A percentile compares a stretch with the other conserved stretches of the same genome.
phyloP scores from a whole-genome alignment of 2,329 filamentous ascomycete genomes.

The Arthrobotrys sinensis region DNA sequence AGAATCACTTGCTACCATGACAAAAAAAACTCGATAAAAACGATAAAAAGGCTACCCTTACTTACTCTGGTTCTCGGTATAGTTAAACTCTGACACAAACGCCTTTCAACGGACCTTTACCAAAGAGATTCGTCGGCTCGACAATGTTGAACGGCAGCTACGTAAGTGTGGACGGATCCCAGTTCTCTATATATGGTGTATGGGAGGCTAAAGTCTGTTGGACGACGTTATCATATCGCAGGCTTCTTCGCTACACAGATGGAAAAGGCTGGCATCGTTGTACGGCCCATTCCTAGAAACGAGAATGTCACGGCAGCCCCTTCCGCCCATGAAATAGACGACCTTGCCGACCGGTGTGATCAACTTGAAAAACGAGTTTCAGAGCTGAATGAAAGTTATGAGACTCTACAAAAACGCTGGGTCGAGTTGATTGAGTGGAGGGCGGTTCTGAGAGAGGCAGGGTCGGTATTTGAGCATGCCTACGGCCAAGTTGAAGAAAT shows the following conservation, averaged over 20 bases:
- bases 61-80: conserved; percentile 55
- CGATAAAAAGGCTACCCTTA: conserved; percentile 62
- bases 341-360: conserved; percentile 92
- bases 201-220: conserved; percentile 1
- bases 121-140: conserved; percentile 94
- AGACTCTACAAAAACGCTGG: conserved; percentile 97
- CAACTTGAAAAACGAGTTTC: conserved; percentile 91
- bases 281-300: conserved; percentile 93
- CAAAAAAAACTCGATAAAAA: no score
- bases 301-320: conserved; percentile 87
- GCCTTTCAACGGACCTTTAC: conserved; percentile 98
- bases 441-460: conserved; percentile 95
- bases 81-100: conserved; percentile 93
- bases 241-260: conserved; percentile 96
- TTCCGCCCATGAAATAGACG: conserved; percentile 94
- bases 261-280: conserved; percentile 88
- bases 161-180: conserved; percentile 74
- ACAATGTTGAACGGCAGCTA: conserved; percentile 98
- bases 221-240: conserved; percentile 66
- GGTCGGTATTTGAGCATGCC: conserved; percentile 96
- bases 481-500: conserved; percentile 98
- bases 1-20: conserved; percentile 9
- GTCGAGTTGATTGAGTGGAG: conserved; percentile 98
- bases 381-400: conserved; percentile 97
- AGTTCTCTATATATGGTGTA: background rate